A percentile compares a stretch with the other conserved stretches of the same genome.
These are phyloP conservation scores for Entophlyctis helioformis DNA, from an alignment of 192 early-diverging fungal genomes.

Conservation along the genomic window DNA sequence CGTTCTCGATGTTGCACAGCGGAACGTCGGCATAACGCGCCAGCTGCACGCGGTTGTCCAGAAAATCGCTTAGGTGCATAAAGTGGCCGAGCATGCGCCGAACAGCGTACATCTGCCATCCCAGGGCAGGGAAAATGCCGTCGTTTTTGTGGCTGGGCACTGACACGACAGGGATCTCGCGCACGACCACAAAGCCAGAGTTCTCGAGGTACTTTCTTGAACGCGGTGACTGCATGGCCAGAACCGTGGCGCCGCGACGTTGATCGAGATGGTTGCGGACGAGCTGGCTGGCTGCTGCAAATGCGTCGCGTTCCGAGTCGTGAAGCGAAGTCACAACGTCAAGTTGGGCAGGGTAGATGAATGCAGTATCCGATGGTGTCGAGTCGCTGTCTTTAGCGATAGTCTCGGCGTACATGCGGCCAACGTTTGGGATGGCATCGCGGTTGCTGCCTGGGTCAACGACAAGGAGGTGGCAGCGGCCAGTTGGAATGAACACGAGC, in stretches of 20 bases:
- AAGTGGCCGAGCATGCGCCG: conserved; percentile 68
- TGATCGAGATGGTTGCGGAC: conserved; percentile 51
- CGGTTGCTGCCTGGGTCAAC: conserved; percentile 51
- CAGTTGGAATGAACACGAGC: conserved; percentile 50
- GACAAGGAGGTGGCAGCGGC: conserved; percentile 55
- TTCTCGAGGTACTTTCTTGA: too few species aligned
- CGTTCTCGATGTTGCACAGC: conserved; percentile 76
- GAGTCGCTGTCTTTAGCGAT: too few species aligned
- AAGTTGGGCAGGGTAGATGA: too few species aligned
- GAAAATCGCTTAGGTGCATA: conserved; percentile 59
- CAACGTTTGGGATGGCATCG: conserved; percentile 62
- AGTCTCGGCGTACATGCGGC: conserved; percentile 54
- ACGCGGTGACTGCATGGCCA: conserved; percentile 74
- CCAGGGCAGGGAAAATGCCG: conserved; percentile 60
- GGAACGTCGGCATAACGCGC: conserved; percentile 78
- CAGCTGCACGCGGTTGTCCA: conserved; percentile 60
- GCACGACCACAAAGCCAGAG: conserved; percentile 44
- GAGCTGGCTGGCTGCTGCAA: conserved; percentile 39
- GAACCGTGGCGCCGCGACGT: conserved; percentile 50
- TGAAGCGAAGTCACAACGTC: too few species aligned
- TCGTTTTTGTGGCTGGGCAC: conserved; percentile 64
- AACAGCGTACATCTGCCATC: conserved; percentile 68
- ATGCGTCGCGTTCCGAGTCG: conserved; percentile 8
- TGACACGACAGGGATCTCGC: conserved; percentile 57
- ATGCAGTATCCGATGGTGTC: too few species aligned